phyloP scores from a whole-genome alignment of 2,329 filamentous ascomycete genomes.

The Arthrobotrys conoides region DNA sequence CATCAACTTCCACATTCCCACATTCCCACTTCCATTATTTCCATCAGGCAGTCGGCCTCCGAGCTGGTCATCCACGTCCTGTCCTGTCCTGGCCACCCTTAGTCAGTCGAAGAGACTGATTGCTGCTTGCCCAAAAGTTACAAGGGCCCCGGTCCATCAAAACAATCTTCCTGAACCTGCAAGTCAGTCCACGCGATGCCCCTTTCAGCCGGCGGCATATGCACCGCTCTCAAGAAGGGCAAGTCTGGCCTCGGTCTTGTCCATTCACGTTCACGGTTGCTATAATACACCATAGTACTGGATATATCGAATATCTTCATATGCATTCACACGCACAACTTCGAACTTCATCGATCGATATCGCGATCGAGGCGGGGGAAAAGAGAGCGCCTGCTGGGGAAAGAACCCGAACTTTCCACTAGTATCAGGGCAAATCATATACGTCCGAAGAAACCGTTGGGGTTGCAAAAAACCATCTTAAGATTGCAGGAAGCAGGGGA shows the following conservation, averaged over 20 bases:
- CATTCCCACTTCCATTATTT: conserved; percentile 10
- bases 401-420: conserved; percentile 29
- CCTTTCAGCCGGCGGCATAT: conserved; percentile 33
- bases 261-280: conserved; percentile 27
- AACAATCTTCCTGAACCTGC: conserved; percentile 53
- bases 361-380: conserved; percentile 15
- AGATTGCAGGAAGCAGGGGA: conserved; percentile 59
- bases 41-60: conserved; percentile 43
- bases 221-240: conserved; percentile 28
- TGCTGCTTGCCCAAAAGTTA: neutral
- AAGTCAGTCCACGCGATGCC: conserved; percentile 41
- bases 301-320: conserved; percentile 9
- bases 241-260: conserved; percentile 17
- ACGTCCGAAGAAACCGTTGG: conserved; percentile 44
- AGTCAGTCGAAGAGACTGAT: neutral
- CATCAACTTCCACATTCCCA: conserved; percentile 31
- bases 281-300: conserved; percentile 13
- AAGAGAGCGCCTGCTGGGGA: conserved; percentile 24
- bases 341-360: conserved; percentile 1
- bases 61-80: conserved; percentile 13
- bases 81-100: neutral
- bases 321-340: conserved; percentile 6
- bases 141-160: conserved; percentile 55
- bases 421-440: conserved; percentile 34
- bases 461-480: conserved; percentile 31